Conservation (phyloP, 2,329 filamentous ascomycete species). For the Ciborinia camelliae region DNA sequence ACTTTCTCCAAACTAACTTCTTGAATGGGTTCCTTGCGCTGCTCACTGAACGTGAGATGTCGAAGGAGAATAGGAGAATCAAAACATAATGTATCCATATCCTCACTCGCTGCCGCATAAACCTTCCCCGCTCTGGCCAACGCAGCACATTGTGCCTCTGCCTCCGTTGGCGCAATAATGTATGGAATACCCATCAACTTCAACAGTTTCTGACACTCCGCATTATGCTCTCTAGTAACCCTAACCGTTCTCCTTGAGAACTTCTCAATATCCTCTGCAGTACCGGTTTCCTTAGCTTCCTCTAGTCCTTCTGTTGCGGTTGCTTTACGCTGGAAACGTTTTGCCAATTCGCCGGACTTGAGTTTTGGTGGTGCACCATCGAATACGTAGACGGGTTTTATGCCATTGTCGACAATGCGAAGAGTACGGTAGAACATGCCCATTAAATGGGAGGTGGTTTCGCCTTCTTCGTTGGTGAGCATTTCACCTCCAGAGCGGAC, state of each 20-base stretch:
- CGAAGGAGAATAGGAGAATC: conserved; percentile 85
- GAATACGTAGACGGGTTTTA: conserved; percentile 98
- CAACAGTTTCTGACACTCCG: conserved; percentile 84
- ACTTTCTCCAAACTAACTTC: conserved; percentile 89
- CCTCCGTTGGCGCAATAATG: conserved; percentile 93
- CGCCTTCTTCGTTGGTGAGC: conserved; percentile 89
- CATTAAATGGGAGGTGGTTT: conserved; percentile 98
- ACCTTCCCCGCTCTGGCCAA: conserved; percentile 90
- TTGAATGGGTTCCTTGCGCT: conserved; percentile 95
- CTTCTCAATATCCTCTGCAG: conserved; percentile 96
- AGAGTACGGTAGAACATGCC: conserved; percentile 99
- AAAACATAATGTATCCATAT: conserved; percentile 99
- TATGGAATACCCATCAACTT: conserved; percentile 96
- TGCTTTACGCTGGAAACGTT: conserved; percentile 91
- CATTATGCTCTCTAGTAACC: conserved; percentile 95
- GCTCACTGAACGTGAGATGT: conserved; percentile 94
- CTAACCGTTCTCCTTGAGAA: conserved; percentile 90
- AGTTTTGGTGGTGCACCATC: conserved; percentile 95
- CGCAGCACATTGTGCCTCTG: conserved; percentile 92
- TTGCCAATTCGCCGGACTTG: conserved; percentile 94
- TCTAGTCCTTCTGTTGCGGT: conserved; percentile 87
- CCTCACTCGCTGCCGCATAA: conserved; percentile 92
- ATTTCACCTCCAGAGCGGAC: conserved; percentile 96
- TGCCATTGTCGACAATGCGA: conserved; percentile 96
- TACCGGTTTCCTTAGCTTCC: conserved; percentile 95